Evolutionary conservation across 345 rosid species (phyloP).

Genomic region (Populus euphratica): DNA sequence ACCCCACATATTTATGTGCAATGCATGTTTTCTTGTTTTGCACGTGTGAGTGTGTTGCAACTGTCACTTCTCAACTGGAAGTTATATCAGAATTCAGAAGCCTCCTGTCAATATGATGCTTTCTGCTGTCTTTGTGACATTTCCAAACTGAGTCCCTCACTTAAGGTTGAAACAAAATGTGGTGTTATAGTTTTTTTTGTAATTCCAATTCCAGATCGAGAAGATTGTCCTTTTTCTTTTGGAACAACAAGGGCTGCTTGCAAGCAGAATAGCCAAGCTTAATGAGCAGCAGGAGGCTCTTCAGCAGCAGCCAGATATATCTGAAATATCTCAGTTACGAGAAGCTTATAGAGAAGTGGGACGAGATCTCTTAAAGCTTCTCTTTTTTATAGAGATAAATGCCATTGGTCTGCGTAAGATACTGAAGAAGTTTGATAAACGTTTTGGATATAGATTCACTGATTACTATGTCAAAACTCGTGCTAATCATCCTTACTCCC

Average conservation of each 20-base stretch:
- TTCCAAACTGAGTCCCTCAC: not conserved
- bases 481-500: conserved; percentile 97
- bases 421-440: conserved; percentile 92
- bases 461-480: conserved; percentile 92
- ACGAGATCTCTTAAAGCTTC: conserved; percentile 73
- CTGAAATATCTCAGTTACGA: conserved; percentile 55
- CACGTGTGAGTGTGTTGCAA: not conserved
- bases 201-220: conserved; percentile 64
- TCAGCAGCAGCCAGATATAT: conserved; percentile 61
- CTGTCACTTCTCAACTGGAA: not conserved
- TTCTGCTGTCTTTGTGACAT: conserved; percentile 2
- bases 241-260: conserved; percentile 93
- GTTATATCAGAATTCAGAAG: not conserved
- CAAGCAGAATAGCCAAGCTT: conserved; percentile 61
- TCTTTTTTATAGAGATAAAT: conserved; percentile 79
- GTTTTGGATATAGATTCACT: conserved; percentile 88
- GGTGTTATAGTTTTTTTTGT: not conserved
- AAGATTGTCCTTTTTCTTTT: conserved; percentile 86
- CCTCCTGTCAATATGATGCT: not conserved
- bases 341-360: conserved; percentile 81
- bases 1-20: not conserved
- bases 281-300: conserved; percentile 66
- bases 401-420: conserved; percentile 93
- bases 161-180: not conserved
- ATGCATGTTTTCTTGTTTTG: not conserved